Evolutionary conservation across 495 filamentous ascomycete genomes (phyloP), one percentile per base, ranked within the genome.

Genomic region (Neurospora sp.): DNA sequence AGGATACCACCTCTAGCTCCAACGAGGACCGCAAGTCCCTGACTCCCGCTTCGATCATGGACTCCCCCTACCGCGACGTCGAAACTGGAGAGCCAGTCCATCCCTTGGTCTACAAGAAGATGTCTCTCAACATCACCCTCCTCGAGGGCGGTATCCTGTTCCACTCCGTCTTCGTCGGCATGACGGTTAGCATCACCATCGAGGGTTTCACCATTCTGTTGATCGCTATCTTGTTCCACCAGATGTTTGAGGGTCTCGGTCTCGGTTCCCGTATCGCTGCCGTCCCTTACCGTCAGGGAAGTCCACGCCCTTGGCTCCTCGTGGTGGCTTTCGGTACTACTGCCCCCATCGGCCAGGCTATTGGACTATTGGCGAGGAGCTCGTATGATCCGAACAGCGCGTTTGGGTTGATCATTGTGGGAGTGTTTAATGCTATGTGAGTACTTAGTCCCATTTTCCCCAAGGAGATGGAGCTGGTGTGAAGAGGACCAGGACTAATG

Each of bases 241-340:
- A 92, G 78, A 89, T 88, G 75, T 92, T 92, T 75, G 90, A 92
- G 80, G 90, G 90, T 69, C 87, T 92, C 20, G 90, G 89, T 35
- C 85, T 92, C 0, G 90, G 90, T 20, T 86, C 86, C 12, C 89
- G 90, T 72, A 89, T 89, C 69, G 87, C 88, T 7, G 84, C 83
- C 5, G 83, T 89, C 10, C 83, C 84, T 3, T 87, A 85, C 68
- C 81, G 79, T 53, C 81, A 82, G 71, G 79, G 80, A 72, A 86
- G 84, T 73, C 73, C 82, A 70, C 82, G 87, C 42, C 89, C 89
- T 8, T 91, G 89, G 89, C 74, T 88, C n/a, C 81, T 91, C 76
- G 87, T 87, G n/a, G 75, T 87, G 6, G 88, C 88, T 39, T 90
- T 89, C 70, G 89, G 88, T 31, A 84, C 82, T 14, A 90, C 89